A percentile compares a stretch with the other conserved stretches of the same genome.
Evolutionary conservation across 179 eudicot species (phyloP).

Genomic region (Nepenthes alata): DNA sequence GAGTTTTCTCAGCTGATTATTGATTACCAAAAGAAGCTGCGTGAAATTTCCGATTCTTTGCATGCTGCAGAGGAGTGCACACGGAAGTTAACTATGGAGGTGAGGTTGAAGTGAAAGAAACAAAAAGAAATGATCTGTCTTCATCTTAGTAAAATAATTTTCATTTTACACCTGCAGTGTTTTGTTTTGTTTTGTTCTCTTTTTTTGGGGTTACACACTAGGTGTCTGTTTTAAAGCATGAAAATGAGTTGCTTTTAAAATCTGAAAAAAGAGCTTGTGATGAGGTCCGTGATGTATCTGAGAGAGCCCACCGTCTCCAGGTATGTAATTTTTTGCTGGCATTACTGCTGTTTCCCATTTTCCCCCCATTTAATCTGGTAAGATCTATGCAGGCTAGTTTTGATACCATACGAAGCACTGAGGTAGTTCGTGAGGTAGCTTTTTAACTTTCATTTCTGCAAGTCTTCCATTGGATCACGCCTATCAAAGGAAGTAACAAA

Average conservation of each 20-base stretch:
- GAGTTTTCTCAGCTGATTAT: conserved; percentile 84
- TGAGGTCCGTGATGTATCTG: conserved; percentile 80
- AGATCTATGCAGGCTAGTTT: conserved; percentile 44
- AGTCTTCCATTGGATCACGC: not conserved
- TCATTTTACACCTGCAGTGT: not conserved
- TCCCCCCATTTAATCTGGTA: not conserved
- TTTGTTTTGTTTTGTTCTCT: not conserved
- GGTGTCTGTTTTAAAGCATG: conserved; percentile 65
- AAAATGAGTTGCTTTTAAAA: conserved; percentile 62
- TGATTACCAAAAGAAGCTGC: conserved; percentile 70
- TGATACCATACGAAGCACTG: conserved; percentile 74
- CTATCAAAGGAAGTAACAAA: not conserved
- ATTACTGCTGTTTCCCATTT: not conserved
- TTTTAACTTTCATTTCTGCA: not conserved
- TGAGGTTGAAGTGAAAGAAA: conserved; percentile 3
- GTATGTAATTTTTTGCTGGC: conserved; percentile 10
- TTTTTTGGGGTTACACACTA: conserved; percentile 5
- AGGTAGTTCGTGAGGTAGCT: conserved; percentile 64
- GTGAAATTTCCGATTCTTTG: conserved; percentile 69
- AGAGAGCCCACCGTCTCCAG: conserved; percentile 77
- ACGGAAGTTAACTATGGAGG: conserved; percentile 76
- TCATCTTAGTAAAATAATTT: not conserved
- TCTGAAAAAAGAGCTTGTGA: conserved; percentile 85
- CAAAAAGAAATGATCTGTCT: not conserved
- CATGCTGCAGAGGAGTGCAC: conserved; percentile 59